Evolutionary conservation across 2,329 filamentous ascomycete genomes (phyloP), one percentile per base, ranked within the genome.

Genomic region (Allantophomopsis lycopodina): DNA sequence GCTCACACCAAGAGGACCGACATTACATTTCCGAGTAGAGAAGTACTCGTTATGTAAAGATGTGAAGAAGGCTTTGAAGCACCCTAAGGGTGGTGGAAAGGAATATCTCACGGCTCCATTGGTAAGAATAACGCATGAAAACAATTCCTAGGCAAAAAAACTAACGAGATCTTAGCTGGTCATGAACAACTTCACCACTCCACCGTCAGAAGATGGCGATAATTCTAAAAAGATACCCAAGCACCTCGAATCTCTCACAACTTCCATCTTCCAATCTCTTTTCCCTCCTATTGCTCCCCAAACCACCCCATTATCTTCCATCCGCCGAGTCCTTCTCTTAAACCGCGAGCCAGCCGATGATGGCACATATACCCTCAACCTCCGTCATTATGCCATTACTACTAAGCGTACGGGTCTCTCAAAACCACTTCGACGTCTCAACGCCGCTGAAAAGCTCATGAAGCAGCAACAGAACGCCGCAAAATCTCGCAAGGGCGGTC

Each of bases 221-320:
- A 61, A 73, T 21, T 71, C 69, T 42, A 73, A 76, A 16, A 76
- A 81, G 45, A 79, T 94, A n/a, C 87, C 89, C 5, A 93, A 86
- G 56, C 88, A 95, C 50, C 83, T 98, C 54, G 91, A 98, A 62
- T 81, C 83, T 17, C 78, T 98, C 23, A 79, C 87, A 2, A 96
- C 88, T 2, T 93, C 87, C 35, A 79, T 95, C 53, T 98, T 96
- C 63, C 89, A 95, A 60, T 94, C 86, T 7, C 74, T 98, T 30
- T 96, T 98, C 54, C 89, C 91, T 4, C 85, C 88, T 1, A 95
- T 98, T 59, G 91, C 91, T 51, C 91, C 91, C 0, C 86, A 94
- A 60, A 75, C 76, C 21, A 94, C 86, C 2, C 86, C 91, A 1
- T 71, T 98, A 30, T 82, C 85, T 51, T 87, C 86, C n/a, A 95